These are phyloP conservation scores for Auricularia heimuer DNA, from an alignment of 768 basidiomycete species.

Conservation along the genomic window DNA sequence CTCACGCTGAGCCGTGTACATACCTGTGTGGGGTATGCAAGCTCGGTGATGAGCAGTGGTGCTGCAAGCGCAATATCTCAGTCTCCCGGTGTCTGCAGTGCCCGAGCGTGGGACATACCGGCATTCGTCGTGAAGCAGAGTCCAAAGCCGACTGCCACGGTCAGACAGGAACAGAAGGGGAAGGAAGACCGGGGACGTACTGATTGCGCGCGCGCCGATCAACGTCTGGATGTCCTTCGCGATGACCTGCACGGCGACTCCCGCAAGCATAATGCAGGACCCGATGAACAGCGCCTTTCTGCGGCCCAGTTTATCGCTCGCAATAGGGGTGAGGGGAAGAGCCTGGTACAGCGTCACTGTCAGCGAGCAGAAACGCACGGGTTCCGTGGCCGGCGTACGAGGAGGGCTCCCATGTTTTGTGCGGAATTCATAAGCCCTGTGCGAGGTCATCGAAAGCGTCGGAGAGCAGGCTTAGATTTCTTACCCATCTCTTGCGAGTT, in stretches of 20 bases:
- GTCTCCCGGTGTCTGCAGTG: neutral
- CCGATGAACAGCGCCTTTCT: constrained; percentile 50
- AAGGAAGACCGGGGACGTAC: constrained; percentile 27
- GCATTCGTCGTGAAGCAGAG: constrained; percentile 53
- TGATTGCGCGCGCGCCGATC: constrained; percentile 44
- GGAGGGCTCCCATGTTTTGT: constrained; percentile 47
- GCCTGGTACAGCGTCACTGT: constrained; percentile 25
- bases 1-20: constrained; percentile 7
- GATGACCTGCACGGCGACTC: constrained; percentile 46
- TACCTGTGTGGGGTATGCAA: constrained; percentile 64
- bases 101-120: neutral
- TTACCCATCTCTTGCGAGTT: constrained; percentile 40
- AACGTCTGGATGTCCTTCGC: constrained; percentile 40
- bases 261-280: constrained; percentile 52
- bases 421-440: constrained; percentile 56
- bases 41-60: constrained; percentile 53
- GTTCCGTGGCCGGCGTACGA: constrained; percentile 24
- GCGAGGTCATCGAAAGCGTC: neutral
- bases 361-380: neutral
- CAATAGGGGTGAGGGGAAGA: constrained; percentile 50
- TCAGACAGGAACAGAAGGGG: constrained; percentile 6
- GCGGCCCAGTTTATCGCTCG: constrained; percentile 55
- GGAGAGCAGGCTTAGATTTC: neutral
- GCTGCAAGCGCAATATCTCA: constrained; percentile 17
- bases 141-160: constrained; percentile 47